Conservation (phyloP, 208 protist genomes). For the Trypanosoma congolense region DNA sequence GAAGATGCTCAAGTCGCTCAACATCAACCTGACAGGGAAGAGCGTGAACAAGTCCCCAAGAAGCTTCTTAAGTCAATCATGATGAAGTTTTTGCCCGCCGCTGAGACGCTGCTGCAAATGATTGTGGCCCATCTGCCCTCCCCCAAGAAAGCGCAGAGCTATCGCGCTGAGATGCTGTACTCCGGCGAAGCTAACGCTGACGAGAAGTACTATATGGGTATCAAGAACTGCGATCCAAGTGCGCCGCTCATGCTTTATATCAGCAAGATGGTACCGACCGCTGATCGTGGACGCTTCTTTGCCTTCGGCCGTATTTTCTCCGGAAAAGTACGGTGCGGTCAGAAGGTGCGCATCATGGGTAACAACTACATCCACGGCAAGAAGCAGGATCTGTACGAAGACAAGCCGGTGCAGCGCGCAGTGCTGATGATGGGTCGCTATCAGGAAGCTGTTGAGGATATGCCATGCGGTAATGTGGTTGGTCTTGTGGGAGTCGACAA, state of each 20-base stretch:
- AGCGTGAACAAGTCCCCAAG: constrained; percentile 91
- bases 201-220: constrained; percentile 82
- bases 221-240: constrained; percentile 91
- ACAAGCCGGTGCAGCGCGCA: constrained; percentile 65
- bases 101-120: constrained; percentile 98
- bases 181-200: constrained; percentile 94
- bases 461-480: constrained; percentile 98
- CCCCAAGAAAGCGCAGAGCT: constrained; percentile 96
- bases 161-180: constrained; percentile 95
- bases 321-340: constrained; percentile 96
- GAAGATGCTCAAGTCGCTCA: constrained; percentile 93
- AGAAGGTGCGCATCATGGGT: constrained; percentile 98
- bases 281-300: constrained; percentile 92
- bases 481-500: constrained; percentile 99
- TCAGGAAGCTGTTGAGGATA: constrained; percentile 94
- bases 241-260: constrained; percentile 99
- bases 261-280: constrained; percentile 99
- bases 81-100: constrained; percentile 96
- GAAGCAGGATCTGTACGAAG: constrained; percentile 93
- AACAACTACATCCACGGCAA: constrained; percentile 98
- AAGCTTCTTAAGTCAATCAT: constrained; percentile 97
- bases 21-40: constrained; percentile 91
- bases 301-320: constrained; percentile 72
- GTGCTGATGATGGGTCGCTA: constrained; percentile 91
- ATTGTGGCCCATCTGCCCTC: constrained; percentile 98